Conservation (phyloP, 805 yeast genomes). For the Saccharomycopsis schoenii region DNA sequence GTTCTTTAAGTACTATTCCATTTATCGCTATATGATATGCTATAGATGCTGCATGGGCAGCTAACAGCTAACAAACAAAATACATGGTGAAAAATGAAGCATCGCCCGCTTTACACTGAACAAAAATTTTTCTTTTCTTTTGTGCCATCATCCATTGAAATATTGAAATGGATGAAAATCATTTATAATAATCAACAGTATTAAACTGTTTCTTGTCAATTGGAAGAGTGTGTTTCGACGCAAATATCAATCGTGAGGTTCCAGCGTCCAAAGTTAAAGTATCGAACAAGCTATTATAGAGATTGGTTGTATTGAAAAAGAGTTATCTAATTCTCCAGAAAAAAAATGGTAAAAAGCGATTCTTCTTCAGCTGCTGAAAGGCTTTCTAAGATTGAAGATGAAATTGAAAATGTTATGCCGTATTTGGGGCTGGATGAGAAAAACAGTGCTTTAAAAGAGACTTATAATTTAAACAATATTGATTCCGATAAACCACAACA, state of each 20-base stretch:
- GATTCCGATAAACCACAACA: background rate
- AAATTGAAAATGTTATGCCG: constrained; percentile 50
- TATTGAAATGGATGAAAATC: background rate
- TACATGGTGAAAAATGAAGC: too few species aligned
- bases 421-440: constrained; percentile 67
- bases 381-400: constrained; percentile 31
- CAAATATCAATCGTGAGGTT: background rate
- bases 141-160: background rate
- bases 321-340: background rate
- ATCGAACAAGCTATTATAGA: background rate
- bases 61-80: too few species aligned
- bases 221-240: background rate
- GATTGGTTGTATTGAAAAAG: background rate
- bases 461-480: constrained; percentile 19
- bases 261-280: background rate
- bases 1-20: background rate
- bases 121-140: background rate
- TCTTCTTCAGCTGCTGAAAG: background rate
- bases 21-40: too few species aligned
- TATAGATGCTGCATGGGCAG: too few species aligned
- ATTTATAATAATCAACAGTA: background rate
- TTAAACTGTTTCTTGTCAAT: background rate
- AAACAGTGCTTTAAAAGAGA: constrained; percentile 41
- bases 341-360: background rate
- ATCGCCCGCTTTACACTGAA: too few species aligned